Conservation (phyloP, 2,329 filamentous ascomycete species). For the Drechslera avenae region DNA sequence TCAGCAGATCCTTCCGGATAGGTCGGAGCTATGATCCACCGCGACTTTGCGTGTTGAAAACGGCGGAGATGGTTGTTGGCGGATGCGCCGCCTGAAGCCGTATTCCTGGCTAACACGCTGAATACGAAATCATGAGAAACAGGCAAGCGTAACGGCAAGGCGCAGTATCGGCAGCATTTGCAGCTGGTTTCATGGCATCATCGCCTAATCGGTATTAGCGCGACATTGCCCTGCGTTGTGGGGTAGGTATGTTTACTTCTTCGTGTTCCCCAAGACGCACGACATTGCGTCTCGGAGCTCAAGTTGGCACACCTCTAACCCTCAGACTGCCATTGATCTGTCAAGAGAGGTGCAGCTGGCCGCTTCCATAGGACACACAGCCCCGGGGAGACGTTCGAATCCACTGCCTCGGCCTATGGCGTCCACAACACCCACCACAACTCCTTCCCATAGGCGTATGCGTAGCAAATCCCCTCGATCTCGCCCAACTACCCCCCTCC, state of each 20-base stretch:
- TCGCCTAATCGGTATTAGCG: conserved; percentile 12
- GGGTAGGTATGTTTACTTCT: conserved; percentile 7
- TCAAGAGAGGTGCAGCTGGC: no score
- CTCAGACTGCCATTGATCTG: no score
- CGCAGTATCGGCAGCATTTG: conserved; percentile 1
- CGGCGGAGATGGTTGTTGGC: not conserved
- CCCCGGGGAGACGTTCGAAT: no score
- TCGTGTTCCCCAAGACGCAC: no score
- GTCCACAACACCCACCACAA: conserved; percentile 33
- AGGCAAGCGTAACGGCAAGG: not conserved
- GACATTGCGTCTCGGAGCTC: no score
- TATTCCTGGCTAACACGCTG: not conserved
- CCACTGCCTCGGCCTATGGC: conserved; percentile 15
- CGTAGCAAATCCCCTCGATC: conserved; percentile 65
- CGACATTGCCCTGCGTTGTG: conserved; percentile 8
- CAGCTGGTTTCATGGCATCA: conserved; percentile 9
- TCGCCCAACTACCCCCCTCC: conserved; percentile 88
- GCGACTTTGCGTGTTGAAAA: conserved; percentile 5
- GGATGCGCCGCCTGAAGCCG: not conserved
- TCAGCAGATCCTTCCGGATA: conserved; percentile 13
- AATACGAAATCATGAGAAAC: not conserved
- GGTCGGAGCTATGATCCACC: conserved; percentile 2
- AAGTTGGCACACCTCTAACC: no score
- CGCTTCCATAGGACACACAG: no score
- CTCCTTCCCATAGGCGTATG: conserved; percentile 51